Percentiles rank a stretch among this genome's conserved stretches.
Evolutionary conservation across 495 filamentous ascomycete species (phyloP).

Genomic region (Daldinia decipiens): DNA sequence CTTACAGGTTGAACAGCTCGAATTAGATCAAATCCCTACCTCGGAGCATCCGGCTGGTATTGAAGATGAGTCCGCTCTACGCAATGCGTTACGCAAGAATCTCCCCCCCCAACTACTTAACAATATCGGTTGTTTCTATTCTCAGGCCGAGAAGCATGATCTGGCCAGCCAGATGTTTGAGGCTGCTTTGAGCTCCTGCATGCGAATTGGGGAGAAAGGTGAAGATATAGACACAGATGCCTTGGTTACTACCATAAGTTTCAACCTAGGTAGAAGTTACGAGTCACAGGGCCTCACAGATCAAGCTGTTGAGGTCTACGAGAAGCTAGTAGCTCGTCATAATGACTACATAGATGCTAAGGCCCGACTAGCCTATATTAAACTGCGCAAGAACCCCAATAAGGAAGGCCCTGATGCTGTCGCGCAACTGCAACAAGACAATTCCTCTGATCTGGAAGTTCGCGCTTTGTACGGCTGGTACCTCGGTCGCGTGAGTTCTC

Average conservation of each 20-base stretch:
- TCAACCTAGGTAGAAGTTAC: conserved; percentile 96
- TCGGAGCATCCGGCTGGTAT: conserved; percentile 72
- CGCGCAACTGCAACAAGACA: conserved; percentile 79
- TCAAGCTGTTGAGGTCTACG: conserved; percentile 86
- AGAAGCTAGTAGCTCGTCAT: conserved; percentile 82
- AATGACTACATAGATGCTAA: conserved; percentile 90
- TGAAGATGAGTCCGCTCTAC: conserved; percentile 67
- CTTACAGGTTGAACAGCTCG: conserved; percentile 86
- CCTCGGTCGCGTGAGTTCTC: conserved; percentile 75
- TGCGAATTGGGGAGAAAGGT: conserved; percentile 74
- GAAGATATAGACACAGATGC: conserved; percentile 83
- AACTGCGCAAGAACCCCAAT: conserved; percentile 80
- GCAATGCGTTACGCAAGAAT: conserved; percentile 71
- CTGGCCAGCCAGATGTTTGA: conserved; percentile 89
- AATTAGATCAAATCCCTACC: conserved; percentile 76
- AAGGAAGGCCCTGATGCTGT: conserved; percentile 89
- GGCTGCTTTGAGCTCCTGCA: conserved; percentile 84
- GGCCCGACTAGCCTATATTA: conserved; percentile 87
- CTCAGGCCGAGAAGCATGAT: conserved; percentile 82
- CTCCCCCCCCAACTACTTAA: conserved; percentile 92
- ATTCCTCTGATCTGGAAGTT: conserved; percentile 86
- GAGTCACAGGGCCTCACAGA: conserved; percentile 83
- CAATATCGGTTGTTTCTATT: conserved; percentile 96
- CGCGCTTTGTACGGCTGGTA: conserved; percentile 95
- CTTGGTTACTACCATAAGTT: conserved; percentile 91